Percentiles rank a stretch among this genome's conserved stretches.
Conservation (phyloP, 768 basidiomycete genomes). For the Wakefieldia striispora region DNA sequence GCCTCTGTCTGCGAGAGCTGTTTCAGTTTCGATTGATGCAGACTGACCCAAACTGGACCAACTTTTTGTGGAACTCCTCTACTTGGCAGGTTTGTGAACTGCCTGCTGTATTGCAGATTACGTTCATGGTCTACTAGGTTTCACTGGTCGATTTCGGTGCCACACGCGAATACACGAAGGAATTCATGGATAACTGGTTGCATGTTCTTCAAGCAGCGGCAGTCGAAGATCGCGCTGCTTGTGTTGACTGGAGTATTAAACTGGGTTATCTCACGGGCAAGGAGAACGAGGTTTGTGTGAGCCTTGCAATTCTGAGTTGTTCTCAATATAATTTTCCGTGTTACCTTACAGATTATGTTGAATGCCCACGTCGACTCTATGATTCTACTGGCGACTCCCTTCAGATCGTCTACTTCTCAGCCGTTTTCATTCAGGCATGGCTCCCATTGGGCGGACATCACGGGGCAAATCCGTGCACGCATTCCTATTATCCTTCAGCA, state of each 20-base stretch:
- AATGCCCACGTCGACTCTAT: constrained; percentile 84
- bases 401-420: constrained; percentile 59
- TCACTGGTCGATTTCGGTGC: constrained; percentile 97
- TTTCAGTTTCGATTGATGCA: constrained; percentile 94
- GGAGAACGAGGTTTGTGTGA: constrained; percentile 66
- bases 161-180: constrained; percentile 77
- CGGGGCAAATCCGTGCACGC: constrained; percentile 67
- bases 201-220: constrained; percentile 81
- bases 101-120: background rate
- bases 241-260: constrained; percentile 70
- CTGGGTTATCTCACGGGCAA: constrained; percentile 89
- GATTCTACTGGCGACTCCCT: constrained; percentile 82
- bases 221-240: constrained; percentile 59
- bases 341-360: constrained; percentile 59
- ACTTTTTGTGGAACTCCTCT: constrained; percentile 83
- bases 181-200: constrained; percentile 89
- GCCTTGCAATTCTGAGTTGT: background rate
- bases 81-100: constrained; percentile 53
- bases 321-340: background rate
- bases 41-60: constrained; percentile 98
- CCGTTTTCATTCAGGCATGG: constrained; percentile 79
- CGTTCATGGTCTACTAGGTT: constrained; percentile 41
- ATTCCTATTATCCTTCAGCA: constrained; percentile 92
- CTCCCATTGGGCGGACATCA: constrained; percentile 66
- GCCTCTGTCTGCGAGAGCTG: constrained; percentile 86